Evolutionary conservation across 805 yeast species (phyloP).

Genomic region (Cyberlindnera nakhonratchasimensis): DNA sequence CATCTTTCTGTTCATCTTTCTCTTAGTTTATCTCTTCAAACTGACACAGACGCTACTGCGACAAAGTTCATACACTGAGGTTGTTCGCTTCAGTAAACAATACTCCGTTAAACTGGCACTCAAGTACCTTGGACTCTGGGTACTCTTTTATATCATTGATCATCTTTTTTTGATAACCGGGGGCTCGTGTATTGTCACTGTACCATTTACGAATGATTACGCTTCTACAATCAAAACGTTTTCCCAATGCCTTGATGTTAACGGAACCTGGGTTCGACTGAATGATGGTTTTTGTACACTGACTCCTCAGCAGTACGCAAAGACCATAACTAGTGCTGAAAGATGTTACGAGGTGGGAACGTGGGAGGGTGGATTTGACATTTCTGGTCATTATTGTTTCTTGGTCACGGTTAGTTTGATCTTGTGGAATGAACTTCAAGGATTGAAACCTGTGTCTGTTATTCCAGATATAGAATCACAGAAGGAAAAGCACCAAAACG

Average conservation of each 20-base stretch:
- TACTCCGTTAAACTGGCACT: conserved; percentile 5
- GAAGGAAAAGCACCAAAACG: not conserved
- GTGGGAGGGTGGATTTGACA: conserved; percentile 51
- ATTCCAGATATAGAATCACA: conserved; percentile 11
- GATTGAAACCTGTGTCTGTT: conserved; percentile 9
- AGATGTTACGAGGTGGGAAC: conserved; percentile 32
- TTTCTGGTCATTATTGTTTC: conserved; percentile 51
- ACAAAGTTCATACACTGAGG: not conserved
- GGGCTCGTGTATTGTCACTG: conserved; percentile 12
- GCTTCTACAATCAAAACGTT: not conserved
- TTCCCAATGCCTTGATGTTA: conserved; percentile 12
- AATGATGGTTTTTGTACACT: conserved; percentile 16
- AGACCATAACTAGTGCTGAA: conserved; percentile 30
- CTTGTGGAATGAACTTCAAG: conserved; percentile 34
- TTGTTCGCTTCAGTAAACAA: not conserved
- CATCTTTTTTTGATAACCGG: conserved; percentile 15
- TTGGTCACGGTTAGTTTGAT: conserved; percentile 41
- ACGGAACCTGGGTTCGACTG: conserved; percentile 24
- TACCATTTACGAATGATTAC: not conserved
- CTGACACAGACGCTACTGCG: no score
- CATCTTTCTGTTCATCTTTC: conserved; percentile 1
- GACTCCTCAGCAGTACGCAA: conserved; percentile 12
- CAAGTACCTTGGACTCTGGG: conserved; percentile 8
- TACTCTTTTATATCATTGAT: conserved; percentile 14
- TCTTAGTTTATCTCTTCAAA: not conserved